phyloP scores from a whole-genome alignment of 108 stramenopile species.

The Fragilariopsis cylindrus region DNA sequence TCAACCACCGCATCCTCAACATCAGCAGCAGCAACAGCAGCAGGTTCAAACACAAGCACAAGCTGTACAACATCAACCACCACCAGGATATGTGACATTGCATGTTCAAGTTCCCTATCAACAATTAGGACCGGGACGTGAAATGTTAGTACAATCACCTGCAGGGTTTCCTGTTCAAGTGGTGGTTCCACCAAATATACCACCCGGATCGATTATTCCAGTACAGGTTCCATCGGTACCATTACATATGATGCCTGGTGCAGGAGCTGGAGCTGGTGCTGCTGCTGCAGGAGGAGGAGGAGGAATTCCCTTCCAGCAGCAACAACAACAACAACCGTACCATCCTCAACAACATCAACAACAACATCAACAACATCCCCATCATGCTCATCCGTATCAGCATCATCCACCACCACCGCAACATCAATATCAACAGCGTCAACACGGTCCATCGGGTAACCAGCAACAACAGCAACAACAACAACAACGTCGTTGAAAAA shows the following conservation, averaged over 20 bases:
- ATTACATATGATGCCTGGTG: slow-evolving; percentile 33
- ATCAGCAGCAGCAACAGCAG: slow-evolving; percentile 9
- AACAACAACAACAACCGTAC: not conserved
- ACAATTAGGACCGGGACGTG: slow-evolving; percentile 49
- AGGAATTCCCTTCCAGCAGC: not conserved
- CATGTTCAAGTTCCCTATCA: slow-evolving; percentile 65
- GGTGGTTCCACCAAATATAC: slow-evolving; percentile 61
- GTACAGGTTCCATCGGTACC: slow-evolving; percentile 63
- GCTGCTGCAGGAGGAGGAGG: not conserved
- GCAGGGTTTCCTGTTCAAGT: slow-evolving; percentile 49
- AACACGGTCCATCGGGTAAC: not conserved
- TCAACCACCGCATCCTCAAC: slow-evolving; percentile 4
- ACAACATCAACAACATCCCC: not conserved
- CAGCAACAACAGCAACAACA: not conserved
- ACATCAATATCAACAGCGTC: slow-evolving; percentile 3
- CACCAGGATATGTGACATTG: slow-evolving; percentile 45
- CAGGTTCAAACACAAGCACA: slow-evolving; percentile 14
- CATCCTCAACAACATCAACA: not conserved
- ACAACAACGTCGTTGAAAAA: not conserved
- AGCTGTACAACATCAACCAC: slow-evolving; percentile 18
- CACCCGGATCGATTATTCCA: slow-evolving; percentile 66
- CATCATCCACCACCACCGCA: not conserved
- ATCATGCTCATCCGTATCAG: not conserved
- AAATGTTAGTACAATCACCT: slow-evolving; percentile 57
- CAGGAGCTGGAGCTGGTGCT: not conserved